Evolutionary conservation across 1,139 yeast species (phyloP).

Genomic region (Candida smagusa): DNA sequence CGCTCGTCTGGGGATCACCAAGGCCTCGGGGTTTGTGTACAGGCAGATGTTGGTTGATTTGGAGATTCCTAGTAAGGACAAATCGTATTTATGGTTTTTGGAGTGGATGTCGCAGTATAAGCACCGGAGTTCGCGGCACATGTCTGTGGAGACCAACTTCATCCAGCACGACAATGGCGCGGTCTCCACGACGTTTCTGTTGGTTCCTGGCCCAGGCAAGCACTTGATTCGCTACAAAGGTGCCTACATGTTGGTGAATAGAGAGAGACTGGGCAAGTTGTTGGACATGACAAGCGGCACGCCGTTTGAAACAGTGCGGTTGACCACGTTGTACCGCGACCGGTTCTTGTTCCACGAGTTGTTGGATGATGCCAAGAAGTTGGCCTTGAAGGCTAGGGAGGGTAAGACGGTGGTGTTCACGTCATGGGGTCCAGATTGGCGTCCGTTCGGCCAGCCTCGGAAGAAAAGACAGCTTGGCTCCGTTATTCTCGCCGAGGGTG

Average conservation of each 20-base stretch:
- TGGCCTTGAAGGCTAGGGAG: slow-evolving; percentile 81
- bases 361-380: slow-evolving; percentile 75
- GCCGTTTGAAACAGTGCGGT: slow-evolving; percentile 92
- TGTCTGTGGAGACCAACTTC: slow-evolving; percentile 85
- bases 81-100: slow-evolving; percentile 89
- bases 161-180: slow-evolving; percentile 93
- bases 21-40: slow-evolving; percentile 65
- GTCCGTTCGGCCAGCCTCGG: slow-evolving; percentile 96
- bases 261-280: slow-evolving; percentile 87
- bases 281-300: slow-evolving; percentile 89
- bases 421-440: slow-evolving; percentile 98
- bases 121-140: slow-evolving; percentile 71
- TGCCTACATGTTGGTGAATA: slow-evolving; percentile 81
- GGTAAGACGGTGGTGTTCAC: slow-evolving; percentile 94
- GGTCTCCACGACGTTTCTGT: slow-evolving; percentile 77
- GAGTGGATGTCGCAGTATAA: slow-evolving; percentile 94
- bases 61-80: slow-evolving; percentile 91
- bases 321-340: slow-evolving; percentile 87
- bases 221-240: slow-evolving; percentile 84
- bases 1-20: slow-evolving; percentile 65
- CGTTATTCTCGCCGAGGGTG: slow-evolving; percentile 77
- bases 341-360: slow-evolving; percentile 67
- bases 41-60: slow-evolving; percentile 85
- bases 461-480: slow-evolving; percentile 81
- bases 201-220: slow-evolving; percentile 98